Percentiles rank a stretch among this genome's conserved stretches.
Conservation (phyloP, 1,139 yeast species). For the Meyerozyma sp. region DNA sequence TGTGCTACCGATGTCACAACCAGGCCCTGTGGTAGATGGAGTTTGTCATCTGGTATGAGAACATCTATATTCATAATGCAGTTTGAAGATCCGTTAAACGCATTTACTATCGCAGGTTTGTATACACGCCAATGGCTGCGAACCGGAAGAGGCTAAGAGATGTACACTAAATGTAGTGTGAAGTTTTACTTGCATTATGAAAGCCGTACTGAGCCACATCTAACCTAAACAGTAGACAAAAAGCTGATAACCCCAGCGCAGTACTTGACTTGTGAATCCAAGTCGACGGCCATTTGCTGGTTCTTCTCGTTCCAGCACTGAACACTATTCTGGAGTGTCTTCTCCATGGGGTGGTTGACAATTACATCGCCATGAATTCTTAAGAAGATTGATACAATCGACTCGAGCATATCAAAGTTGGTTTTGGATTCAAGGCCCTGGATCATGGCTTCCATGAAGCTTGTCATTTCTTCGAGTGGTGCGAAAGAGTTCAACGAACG, state of each 20-base stretch:
- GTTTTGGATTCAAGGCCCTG: slow-evolving; percentile 51
- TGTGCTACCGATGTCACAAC: neutral
- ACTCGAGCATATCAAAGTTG: slow-evolving; percentile 70
- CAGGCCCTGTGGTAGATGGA: slow-evolving; percentile 1
- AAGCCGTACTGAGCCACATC: too few relatives aligned
- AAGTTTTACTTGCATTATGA: neutral
- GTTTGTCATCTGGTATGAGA: neutral
- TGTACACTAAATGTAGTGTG: neutral
- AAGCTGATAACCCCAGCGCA: slow-evolving; percentile 79
- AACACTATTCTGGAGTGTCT: slow-evolving; percentile 37
- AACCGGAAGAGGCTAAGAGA: neutral
- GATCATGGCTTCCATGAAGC: slow-evolving; percentile 62
- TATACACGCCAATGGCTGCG: slow-evolving; percentile 2
- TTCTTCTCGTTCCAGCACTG: slow-evolving; percentile 47
- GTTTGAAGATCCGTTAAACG: neutral
- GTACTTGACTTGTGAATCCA: slow-evolving; percentile 72
- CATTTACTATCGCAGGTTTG: slow-evolving; percentile 6
- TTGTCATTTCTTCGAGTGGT: slow-evolving; percentile 58
- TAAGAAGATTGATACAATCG: slow-evolving; percentile 70
- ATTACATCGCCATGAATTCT: slow-evolving; percentile 81
- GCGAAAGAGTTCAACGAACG: slow-evolving; percentile 67
- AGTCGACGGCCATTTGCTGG: slow-evolving; percentile 33
- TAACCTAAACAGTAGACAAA: slow-evolving; percentile 33
- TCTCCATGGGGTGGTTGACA: slow-evolving; percentile 38
- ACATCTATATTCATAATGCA: slow-evolving; percentile 5